phyloP scores from a whole-genome alignment of 805 yeast species.

The Yamadazyma ubonensis region DNA sequence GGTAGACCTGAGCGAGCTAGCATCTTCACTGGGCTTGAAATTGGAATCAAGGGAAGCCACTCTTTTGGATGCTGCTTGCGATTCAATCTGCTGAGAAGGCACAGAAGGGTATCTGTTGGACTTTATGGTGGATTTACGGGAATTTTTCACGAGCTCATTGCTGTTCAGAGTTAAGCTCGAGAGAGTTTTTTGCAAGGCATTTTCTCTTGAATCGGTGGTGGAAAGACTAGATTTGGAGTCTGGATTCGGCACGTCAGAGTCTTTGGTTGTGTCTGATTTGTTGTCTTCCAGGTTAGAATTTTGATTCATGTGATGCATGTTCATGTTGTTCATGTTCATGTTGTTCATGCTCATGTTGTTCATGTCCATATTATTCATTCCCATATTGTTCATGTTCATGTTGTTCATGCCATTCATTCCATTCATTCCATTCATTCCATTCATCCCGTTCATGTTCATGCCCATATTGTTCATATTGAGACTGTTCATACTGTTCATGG shows the following conservation, averaged over 20 bases:
- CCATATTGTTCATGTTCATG: slow-evolving; percentile 8
- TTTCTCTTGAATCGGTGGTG: neutral
- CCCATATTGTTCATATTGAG: neutral
- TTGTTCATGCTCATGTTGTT: neutral
- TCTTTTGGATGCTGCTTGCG: slow-evolving; percentile 13
- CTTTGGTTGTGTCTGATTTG: neutral
- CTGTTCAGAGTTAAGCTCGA: slow-evolving; percentile 6
- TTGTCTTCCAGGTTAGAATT: neutral
- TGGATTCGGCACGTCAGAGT: neutral
- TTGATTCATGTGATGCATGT: neutral
- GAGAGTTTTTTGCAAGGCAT: slow-evolving; percentile 6
- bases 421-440: slow-evolving; percentile 13
- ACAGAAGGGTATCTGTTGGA: slow-evolving; percentile 38
- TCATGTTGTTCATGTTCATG: slow-evolving; percentile 6
- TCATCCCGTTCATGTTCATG: slow-evolving; percentile 7
- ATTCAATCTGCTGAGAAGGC: slow-evolving; percentile 20
- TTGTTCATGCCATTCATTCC: slow-evolving; percentile 7
- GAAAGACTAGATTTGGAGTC: neutral
- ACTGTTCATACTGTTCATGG: slow-evolving; percentile 1
- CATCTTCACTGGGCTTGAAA: slow-evolving; percentile 16
- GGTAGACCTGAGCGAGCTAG: neutral
- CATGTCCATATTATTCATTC: neutral
- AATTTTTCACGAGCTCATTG: slow-evolving; percentile 20
- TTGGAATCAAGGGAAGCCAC: slow-evolving; percentile 22
- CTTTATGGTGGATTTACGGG: slow-evolving; percentile 31